These are phyloP conservation scores for Claviceps maximensis DNA, from an alignment of 2,329 filamentous ascomycete genomes.

Conservation along the genomic window DNA sequence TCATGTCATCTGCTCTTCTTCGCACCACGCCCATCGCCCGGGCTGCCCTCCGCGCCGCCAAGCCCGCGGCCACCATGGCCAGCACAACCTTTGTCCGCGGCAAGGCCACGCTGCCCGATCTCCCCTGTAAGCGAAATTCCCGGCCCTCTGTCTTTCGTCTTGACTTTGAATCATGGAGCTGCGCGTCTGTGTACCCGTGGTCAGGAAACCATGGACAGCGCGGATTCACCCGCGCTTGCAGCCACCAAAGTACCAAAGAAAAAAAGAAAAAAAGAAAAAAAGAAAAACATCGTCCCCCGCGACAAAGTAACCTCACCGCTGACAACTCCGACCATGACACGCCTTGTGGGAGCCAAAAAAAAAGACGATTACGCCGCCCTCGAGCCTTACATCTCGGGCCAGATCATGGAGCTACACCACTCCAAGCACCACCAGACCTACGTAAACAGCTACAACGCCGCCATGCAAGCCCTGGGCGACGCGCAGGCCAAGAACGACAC, in stretches of 20 bases:
- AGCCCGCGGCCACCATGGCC: slow-evolving; percentile 50
- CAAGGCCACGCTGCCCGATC: slow-evolving; percentile 89
- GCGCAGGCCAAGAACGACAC: slow-evolving; percentile 51
- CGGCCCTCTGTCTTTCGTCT: no score
- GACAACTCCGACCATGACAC: background rate
- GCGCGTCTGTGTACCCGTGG: no score
- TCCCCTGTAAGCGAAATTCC: slow-evolving; percentile 36
- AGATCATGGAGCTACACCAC: slow-evolving; percentile 96
- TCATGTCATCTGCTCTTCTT: slow-evolving; percentile 66
- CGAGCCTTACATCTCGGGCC: slow-evolving; percentile 67
- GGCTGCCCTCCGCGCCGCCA: slow-evolving; percentile 55
- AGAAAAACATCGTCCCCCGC: no score
- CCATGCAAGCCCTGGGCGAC: slow-evolving; percentile 54
- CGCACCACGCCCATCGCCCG: slow-evolving; percentile 55
- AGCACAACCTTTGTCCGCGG: slow-evolving; percentile 66
- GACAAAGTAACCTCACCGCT: background rate
- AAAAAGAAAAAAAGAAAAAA: no score
- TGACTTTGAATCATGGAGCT: no score
- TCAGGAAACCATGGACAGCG: no score
- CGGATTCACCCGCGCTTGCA: no score
- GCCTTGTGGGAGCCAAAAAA: no score
- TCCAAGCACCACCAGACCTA: slow-evolving; percentile 91
- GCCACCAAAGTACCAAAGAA: no score
- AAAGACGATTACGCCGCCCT: slow-evolving; percentile 93
- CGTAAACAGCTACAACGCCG: slow-evolving; percentile 76